A percentile compares a stretch with the other conserved stretches of the same genome.
These are phyloP conservation scores for Trichoderma sp. DNA, from an alignment of 2,329 filamentous ascomycete genomes.

Conservation along the genomic window DNA sequence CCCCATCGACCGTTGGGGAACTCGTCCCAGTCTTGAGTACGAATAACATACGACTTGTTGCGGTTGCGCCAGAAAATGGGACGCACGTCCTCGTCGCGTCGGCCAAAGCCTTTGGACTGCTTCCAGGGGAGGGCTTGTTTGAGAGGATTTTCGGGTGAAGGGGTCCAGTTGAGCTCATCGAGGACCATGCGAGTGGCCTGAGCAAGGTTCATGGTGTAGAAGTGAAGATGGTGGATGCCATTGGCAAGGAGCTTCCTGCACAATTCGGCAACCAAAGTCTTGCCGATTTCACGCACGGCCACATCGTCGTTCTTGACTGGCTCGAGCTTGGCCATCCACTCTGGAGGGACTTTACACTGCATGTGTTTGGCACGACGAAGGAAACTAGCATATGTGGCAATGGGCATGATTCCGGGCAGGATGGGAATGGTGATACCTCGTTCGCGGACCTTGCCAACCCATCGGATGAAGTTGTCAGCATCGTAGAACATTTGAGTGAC, in stretches of 20 bases:
- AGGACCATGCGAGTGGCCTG: conserved; percentile 92
- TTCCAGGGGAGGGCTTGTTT: conserved; percentile 95
- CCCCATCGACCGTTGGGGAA: conserved; percentile 99
- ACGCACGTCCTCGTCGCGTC: conserved; percentile 89
- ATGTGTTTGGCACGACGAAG: conserved; percentile 87
- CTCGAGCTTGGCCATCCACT: conserved; percentile 79
- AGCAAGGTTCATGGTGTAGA: conserved; percentile 99
- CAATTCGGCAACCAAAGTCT: conserved; percentile 81
- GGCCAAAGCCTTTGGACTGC: conserved; percentile 83
- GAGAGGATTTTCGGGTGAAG: conserved; percentile 71
- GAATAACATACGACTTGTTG: conserved; percentile 90
- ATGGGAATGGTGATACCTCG: conserved; percentile 82
- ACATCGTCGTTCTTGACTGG: conserved; percentile 96
- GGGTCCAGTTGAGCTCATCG: conserved; percentile 80
- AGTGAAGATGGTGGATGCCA: conserved; percentile 86
- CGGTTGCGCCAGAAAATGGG: conserved; percentile 99
- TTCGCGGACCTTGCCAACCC: conserved; percentile 82
- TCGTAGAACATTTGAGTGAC: conserved; percentile 99
- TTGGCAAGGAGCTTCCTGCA: conserved; percentile 79
- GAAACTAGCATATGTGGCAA: conserved; percentile 93
- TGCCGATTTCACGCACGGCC: conserved; percentile 85
- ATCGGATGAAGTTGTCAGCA: conserved; percentile 87
- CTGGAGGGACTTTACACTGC: conserved; percentile 74
- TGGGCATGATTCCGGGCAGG: conserved; percentile 80
- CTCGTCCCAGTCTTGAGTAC: conserved; percentile 98